Evolutionary conservation across 1,139 yeast species (phyloP), one percentile per base, ranked within the genome.

Genomic region (Trichomonascaceae sp.): DNA sequence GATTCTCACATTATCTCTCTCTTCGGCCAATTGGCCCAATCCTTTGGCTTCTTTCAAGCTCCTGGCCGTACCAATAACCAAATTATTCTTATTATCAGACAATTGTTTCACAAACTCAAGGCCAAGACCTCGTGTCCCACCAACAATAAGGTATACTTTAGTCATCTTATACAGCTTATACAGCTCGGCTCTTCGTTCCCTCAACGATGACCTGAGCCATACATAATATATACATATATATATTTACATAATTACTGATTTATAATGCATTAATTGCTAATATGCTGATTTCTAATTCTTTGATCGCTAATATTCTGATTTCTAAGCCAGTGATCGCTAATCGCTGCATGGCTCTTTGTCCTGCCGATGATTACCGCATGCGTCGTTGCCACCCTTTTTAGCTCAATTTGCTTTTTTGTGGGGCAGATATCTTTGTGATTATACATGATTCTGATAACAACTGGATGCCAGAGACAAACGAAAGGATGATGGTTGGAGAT

Each of bases 81-180:
- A 54, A 48, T 65, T 66, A 9, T 55, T 55, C 5, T 66, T 51
- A 19, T 57, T 51, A 22, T 45, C 39, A 15, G 67, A 52, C 8
- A 70, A 56, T 43, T 60, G 62, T 39, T 58, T 60, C 15, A 65
- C 71, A 12, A 69, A 52, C 15, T 62, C 66, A 20, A 62, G 55
- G 1, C 75, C 75, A 51, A 72, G 65, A 3, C 75, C 75, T 53
- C 72, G 62, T 56, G 67, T 70, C 22, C 67, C 69, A 27, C 71
- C 72, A 7, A 65, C 60, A 38, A 69, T 56, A 19, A 68, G 60
- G 55, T 67, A 65, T 36, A 49, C 48, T 38, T 22, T 45, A 45
- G 18, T 36, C 50, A 38, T 47, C 32, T 7, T 27, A 10, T 27
- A 8, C n/a, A n/a, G n/a, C n/a, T n/a, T n/a, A n/a, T n/a, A n/a